Base-by-base conservation (phyloP, 345 rosid genomes). In the Eutrema japonicum region DNA sequence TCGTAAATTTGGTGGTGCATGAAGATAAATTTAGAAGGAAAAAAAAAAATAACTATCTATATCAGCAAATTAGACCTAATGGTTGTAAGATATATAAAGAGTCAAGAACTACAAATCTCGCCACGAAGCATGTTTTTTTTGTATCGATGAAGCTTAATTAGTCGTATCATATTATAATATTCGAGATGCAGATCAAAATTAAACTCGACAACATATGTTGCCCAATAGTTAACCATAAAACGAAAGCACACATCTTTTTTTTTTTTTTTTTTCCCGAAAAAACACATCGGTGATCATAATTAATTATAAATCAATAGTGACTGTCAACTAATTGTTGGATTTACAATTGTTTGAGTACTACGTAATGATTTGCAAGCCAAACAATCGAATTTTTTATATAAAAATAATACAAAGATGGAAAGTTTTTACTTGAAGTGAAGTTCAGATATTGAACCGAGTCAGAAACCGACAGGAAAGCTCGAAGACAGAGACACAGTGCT, bases 401-500 rank as follows among this genome's bases (percentile, higher is more conserved):
- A 1, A 1, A 10, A n/a, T 16, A n/a, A 59, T 3, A 61, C 58
- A 69, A 75, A 69, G 51, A 54, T 62, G 74, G 79, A 63, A 62
- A 46, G 59, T 62, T 41, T 62, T 60, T 16, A 54, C 75, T 69
- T 69, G 22, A 69, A 76, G 75, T 69, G 65, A 76, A 69, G 22
- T 76, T 63, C 27, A 69, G 58, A 69, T 75, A 68, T 4, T 29
- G 27, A 42, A 69, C 52, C 79, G 5, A 76, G 51, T 68, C 41
- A 76, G 70, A 62, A 69, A 61, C 68, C 58, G 70, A 63, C 79
- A 75, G 65, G 70, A 62, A 6, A 26, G 68, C 55, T 67, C 40
- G 16, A 58, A 32, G 61, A 66, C 72, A 66, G 41, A 72, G 48
- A 36, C 64, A 48, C 36, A 67, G 7, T 26, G 56, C 50, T 46